Base-by-base conservation (phyloP, 2,329 filamentous ascomycete genomes). In the Penicillium olsonii region DNA sequence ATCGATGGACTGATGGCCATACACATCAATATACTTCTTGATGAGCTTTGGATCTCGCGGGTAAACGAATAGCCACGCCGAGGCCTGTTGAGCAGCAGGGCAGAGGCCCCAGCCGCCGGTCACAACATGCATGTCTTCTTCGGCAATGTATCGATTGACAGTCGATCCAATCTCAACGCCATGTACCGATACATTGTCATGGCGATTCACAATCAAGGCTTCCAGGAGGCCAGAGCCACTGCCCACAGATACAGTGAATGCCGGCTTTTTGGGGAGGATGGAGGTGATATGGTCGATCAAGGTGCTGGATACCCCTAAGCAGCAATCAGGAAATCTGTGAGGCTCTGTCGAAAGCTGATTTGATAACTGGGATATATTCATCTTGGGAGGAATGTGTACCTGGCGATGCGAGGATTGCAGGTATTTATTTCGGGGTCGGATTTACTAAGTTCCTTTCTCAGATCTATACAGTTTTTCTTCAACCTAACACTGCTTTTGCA, bases 31-130 rank as follows among this genome's bases (percentile, higher is more conserved):
- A 52, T 82, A 82, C 47, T 67, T 68, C 2, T 53, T 54, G 11
- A 82, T 54, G 10, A 82, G 61, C 3, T 62, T 69, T 3, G 75
- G 69, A n/a, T 75, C 67, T 12, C 78, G 72, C 1, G 79, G 79
- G 56, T 82, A 82, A 20, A 81, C 75, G 63, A 82, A 81, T 51
- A 82, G 63, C 73, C 79, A 75, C n/a, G 66, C 68, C 1, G 56
- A 50, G 8, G 76, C 76, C n/a, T 72, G 54, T 5, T 63, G 52
- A 3, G 76, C 77, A 10, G 74, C 64, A 1, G 69, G 47, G 44
- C 72, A 71, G 8, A 79, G 55, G 26, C 70, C 73, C 59, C 74
- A 74, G 0, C 76, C 74, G 2, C 75, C 75, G 7, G 63, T 48
- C 5, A 81, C 78, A 8, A 68, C 56, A 37, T 73, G 61, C 56